Percentiles rank a stretch among this genome's conserved stretches.
phyloP scores from a whole-genome alignment of 768 basidiomycete genomes.

The Suillus bovinus region DNA sequence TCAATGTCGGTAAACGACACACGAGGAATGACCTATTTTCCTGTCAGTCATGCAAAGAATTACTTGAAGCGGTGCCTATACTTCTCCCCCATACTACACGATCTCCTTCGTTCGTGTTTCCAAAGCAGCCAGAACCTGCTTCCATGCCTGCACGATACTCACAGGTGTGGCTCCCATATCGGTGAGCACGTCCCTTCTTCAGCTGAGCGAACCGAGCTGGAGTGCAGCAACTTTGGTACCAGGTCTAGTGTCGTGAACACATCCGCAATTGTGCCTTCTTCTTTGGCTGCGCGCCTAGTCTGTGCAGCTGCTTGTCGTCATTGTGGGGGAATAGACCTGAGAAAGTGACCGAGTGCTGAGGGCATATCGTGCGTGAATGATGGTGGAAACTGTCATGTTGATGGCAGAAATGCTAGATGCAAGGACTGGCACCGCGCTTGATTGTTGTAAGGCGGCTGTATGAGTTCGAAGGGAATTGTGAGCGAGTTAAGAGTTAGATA shows the following conservation, averaged over 20 bases:
- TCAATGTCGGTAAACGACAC: slow-evolving; percentile 46
- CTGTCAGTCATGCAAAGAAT: not conserved
- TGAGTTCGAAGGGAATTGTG: too few relatives aligned
- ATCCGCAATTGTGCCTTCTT: slow-evolving; percentile 43
- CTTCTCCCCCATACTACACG: slow-evolving; percentile 44
- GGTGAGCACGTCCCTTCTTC: slow-evolving; percentile 53
- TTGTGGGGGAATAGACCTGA: not conserved
- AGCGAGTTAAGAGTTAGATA: too few relatives aligned
- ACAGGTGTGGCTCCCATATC: slow-evolving; percentile 29
- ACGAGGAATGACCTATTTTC: slow-evolving; percentile 50
- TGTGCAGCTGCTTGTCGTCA: not conserved
- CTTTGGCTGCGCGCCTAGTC: slow-evolving; percentile 15
- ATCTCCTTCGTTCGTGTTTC: slow-evolving; percentile 49
- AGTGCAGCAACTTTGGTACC: slow-evolving; percentile 40
- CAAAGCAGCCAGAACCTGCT: slow-evolving; percentile 51
- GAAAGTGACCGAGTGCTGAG: not conserved
- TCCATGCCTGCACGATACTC: slow-evolving; percentile 51
- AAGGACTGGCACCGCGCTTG: not conserved
- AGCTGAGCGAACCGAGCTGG: slow-evolving; percentile 59
- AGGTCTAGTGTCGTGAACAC: slow-evolving; percentile 46
- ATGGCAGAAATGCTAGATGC: not conserved
- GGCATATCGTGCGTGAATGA: not conserved
- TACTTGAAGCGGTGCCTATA: slow-evolving; percentile 24
- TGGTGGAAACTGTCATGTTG: not conserved
- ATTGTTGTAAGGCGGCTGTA: too few relatives aligned